A percentile compares a stretch with the other conserved stretches of the same genome.
Evolutionary conservation across 2,329 filamentous ascomycete species (phyloP).

Genomic region (Gaeumannomyces sp.): DNA sequence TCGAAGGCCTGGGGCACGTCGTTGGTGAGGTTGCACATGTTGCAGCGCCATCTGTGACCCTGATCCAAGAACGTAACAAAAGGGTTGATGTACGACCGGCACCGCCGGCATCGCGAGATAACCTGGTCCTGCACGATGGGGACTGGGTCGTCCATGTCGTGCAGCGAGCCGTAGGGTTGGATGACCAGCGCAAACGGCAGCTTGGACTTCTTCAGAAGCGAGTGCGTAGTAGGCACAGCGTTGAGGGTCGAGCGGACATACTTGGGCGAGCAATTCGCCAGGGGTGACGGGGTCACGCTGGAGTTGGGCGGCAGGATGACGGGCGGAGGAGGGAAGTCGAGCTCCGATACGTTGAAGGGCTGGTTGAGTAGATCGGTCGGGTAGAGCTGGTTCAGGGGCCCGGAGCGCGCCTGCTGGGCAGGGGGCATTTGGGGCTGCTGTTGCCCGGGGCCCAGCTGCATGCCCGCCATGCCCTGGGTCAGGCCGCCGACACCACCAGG

Average conservation of each 20-base stretch:
- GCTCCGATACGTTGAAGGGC: slow-evolving; percentile 87
- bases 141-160: slow-evolving; percentile 85
- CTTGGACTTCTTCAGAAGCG: slow-evolving; percentile 92
- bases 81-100: slow-evolving; percentile 95
- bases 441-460: slow-evolving; percentile 67
- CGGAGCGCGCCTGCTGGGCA: slow-evolving; percentile 36
- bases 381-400: slow-evolving; percentile 77
- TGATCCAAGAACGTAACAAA: slow-evolving; percentile 96
- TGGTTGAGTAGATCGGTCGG: slow-evolving; percentile 87
- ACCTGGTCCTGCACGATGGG: slow-evolving; percentile 95
- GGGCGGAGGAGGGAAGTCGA: slow-evolving; percentile 85
- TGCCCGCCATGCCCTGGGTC: slow-evolving; percentile 78
- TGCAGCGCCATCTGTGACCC: slow-evolving; percentile 96
- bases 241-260: slow-evolving; percentile 95
- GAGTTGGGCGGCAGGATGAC: slow-evolving; percentile 84
- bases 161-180: slow-evolving; percentile 87
- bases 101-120: slow-evolving; percentile 92
- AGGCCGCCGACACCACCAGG: slow-evolving; percentile 59
- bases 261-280: slow-evolving; percentile 87
- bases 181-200: slow-evolving; percentile 93
- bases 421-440: slow-evolving; percentile 33
- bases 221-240: slow-evolving; percentile 85
- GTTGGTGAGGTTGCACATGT: slow-evolving; percentile 99
- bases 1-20: slow-evolving; percentile 99
- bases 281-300: slow-evolving; percentile 83